Conservation (phyloP, 225 moss, liverwort and hornwort species). For the Physcomitrium patens region DNA sequence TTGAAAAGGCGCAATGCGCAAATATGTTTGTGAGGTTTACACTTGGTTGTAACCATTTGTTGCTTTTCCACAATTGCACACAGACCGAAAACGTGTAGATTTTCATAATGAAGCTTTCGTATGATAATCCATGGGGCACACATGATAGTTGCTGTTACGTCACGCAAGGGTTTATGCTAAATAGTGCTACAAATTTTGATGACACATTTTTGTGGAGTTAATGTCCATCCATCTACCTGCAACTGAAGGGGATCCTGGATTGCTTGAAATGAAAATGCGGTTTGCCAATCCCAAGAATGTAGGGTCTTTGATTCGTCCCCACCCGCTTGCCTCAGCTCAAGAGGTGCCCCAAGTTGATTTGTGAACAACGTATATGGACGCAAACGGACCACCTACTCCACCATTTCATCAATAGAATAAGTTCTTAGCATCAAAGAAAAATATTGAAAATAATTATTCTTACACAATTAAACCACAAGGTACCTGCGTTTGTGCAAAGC, state of each 20-base stretch:
- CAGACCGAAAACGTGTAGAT: too few relatives aligned
- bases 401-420: conserved; percentile 19
- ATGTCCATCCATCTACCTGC: conserved; percentile 50
- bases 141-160: too few relatives aligned
- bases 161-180: background rate
- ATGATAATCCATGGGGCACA: too few relatives aligned
- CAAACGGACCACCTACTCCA: conserved; percentile 73
- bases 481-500: conserved; percentile 86
- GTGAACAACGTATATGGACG: conserved; percentile 86
- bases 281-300: conserved; percentile 74
- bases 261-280: conserved; percentile 67
- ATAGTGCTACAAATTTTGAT: too few relatives aligned
- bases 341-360: conserved; percentile 71
- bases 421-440: background rate
- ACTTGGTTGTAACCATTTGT: too few relatives aligned
- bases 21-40: too few relatives aligned
- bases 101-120: too few relatives aligned
- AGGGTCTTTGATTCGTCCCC: conserved; percentile 59
- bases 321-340: conserved; percentile 65
- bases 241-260: conserved; percentile 63
- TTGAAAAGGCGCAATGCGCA: too few relatives aligned
- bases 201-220: background rate
- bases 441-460: background rate
- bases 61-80: too few relatives aligned
- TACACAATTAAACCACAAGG: conserved; percentile 1